These are phyloP conservation scores for Blastocystis sp. DNA, from an alignment of 352 stramenopile genomes.

Conservation along the genomic window DNA sequence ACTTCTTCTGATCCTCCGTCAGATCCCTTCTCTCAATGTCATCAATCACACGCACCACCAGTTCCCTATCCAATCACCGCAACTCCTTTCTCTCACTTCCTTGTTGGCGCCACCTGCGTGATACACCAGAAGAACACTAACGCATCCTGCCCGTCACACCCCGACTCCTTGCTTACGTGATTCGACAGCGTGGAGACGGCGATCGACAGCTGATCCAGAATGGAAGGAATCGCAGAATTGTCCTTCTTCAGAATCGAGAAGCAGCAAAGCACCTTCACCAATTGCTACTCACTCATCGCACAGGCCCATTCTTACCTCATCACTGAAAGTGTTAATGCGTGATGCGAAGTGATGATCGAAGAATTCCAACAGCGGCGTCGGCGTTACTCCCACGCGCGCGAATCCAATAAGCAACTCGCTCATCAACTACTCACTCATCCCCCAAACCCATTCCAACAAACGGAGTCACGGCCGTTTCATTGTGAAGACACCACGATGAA, in stretches of 20 bases:
- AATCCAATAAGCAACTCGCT: conserved; percentile 22
- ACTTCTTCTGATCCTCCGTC: neutral
- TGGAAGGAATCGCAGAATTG: conserved; percentile 3
- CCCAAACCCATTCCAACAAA: no score
- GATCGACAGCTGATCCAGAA: conserved; percentile 34
- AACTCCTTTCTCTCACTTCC: neutral
- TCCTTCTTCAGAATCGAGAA: conserved; percentile 16
- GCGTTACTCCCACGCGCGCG: conserved; percentile 3
- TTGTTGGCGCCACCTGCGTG: neutral
- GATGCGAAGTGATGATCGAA: conserved; percentile 5
- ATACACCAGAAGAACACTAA: conserved; percentile 42
- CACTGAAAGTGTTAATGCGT: neutral
- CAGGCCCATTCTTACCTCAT: conserved; percentile 2
- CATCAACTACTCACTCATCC: neutral
- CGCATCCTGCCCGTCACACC: neutral
- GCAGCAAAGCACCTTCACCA: conserved; percentile 31
- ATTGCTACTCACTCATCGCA: neutral
- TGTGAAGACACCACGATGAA: conserved; percentile 13
- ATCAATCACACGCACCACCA: neutral
- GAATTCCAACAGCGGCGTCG: neutral
- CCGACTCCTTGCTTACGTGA: neutral
- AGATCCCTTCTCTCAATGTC: conserved; percentile 45
- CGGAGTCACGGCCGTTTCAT: neutral
- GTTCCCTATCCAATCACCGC: neutral
- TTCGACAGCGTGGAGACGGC: conserved; percentile 20